Conservation (phyloP, 352 stramenopile species). For the Pilasporangium apinafurcum region DNA sequence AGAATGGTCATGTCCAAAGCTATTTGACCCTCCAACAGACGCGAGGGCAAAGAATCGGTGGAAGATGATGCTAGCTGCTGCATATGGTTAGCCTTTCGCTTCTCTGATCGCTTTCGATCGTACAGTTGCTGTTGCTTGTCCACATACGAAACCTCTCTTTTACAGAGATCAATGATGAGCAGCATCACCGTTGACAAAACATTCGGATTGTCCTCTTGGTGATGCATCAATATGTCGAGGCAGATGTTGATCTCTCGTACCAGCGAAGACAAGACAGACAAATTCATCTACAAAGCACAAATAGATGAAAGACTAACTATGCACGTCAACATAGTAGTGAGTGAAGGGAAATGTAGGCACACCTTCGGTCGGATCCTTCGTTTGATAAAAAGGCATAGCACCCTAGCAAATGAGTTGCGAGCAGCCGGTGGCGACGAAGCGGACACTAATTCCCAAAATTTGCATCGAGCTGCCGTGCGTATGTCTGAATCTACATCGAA, state of each 20-base stretch:
- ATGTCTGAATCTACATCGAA: conserved; percentile 35
- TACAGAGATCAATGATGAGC: conserved; percentile 26
- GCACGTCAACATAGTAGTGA: background rate
- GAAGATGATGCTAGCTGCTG: conserved; percentile 8
- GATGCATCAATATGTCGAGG: conserved; percentile 16
- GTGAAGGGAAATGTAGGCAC: no score
- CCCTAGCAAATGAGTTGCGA: conserved; percentile 20
- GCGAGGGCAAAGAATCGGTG: conserved; percentile 21
- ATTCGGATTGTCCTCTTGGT: conserved; percentile 14
- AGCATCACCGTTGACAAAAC: conserved; percentile 26
- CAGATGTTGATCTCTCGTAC: conserved; percentile 32
- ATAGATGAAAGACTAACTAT: background rate
- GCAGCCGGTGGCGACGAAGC: conserved; percentile 6
- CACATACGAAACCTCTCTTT: conserved; percentile 22
- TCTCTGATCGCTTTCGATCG: conserved; percentile 2
- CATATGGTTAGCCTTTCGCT: background rate
- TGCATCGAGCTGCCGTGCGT: conserved; percentile 21
- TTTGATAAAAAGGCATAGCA: conserved; percentile 28
- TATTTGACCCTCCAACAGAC: conserved; percentile 22
- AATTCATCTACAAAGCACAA: background rate
- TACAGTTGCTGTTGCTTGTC: conserved; percentile 19
- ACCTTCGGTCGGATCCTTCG: conserved; percentile 25
- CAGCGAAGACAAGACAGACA: background rate
- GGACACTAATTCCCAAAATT: conserved; percentile 31
- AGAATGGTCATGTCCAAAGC: conserved; percentile 21